Percentiles rank a stretch among this genome's conserved stretches.
phyloP scores from a whole-genome alignment of 1,284 basidiomycete genomes.

The Tylopilus microsporus region DNA sequence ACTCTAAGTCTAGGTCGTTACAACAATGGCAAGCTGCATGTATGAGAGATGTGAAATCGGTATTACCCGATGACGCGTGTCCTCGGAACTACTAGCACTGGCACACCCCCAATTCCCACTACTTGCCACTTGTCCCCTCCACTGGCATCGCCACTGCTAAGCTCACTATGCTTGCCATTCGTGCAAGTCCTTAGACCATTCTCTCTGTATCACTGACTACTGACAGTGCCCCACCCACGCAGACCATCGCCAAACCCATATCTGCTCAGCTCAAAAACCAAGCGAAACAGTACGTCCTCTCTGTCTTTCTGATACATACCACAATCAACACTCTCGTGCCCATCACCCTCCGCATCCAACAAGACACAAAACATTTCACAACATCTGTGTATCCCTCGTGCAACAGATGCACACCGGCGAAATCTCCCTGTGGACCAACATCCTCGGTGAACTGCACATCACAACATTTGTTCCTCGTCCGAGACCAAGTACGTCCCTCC shows the following conservation, averaged over 20 bases:
- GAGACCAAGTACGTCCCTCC: slow-evolving; percentile 59
- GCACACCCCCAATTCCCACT: too few species aligned
- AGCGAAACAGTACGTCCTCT: slow-evolving; percentile 62
- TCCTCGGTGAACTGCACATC: slow-evolving; percentile 71
- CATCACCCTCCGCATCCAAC: not conserved
- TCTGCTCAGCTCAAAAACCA: slow-evolving; percentile 70
- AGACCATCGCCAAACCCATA: slow-evolving; percentile 86
- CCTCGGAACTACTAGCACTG: not conserved
- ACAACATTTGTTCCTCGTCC: slow-evolving; percentile 75
- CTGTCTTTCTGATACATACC: not conserved
- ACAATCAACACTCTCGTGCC: not conserved
- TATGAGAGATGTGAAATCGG: too few species aligned
- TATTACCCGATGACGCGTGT: not conserved
- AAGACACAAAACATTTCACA: slow-evolving; percentile 73
- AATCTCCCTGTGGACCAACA: slow-evolving; percentile 69
- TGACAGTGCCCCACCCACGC: not conserved
- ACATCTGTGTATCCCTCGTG: slow-evolving; percentile 71
- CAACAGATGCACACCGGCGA: slow-evolving; percentile 80
- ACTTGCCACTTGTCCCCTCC: not conserved
- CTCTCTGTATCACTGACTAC: not conserved
- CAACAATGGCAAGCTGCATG: too few species aligned
- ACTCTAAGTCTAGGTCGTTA: too few species aligned
- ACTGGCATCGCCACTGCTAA: slow-evolving; percentile 74
- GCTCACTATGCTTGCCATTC: slow-evolving; percentile 60
- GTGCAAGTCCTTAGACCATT: slow-evolving; percentile 42